A percentile compares a stretch with the other conserved stretches of the same genome.
phyloP scores from a whole-genome alignment of 106 monocot species.

The Dioscorea zingiberensis region DNA sequence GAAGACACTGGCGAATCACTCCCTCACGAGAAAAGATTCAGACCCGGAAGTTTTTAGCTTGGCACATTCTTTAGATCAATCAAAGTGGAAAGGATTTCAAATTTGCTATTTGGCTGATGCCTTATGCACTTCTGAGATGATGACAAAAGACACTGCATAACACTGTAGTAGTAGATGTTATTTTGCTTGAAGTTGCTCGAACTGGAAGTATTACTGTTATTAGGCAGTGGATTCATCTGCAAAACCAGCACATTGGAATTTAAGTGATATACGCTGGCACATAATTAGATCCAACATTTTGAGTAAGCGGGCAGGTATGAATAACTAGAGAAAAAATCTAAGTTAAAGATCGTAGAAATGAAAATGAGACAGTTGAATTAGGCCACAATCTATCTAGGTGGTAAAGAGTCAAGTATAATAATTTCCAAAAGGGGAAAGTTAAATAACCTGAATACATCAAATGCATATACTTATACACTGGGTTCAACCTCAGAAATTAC shows the following conservation, averaged over 20 bases:
- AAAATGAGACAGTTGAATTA: no score
- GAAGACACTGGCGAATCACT: slow-evolving; percentile 84
- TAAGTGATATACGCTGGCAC: no score
- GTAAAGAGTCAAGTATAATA: no score
- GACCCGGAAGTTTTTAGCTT: slow-evolving; percentile 79
- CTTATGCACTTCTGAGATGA: slow-evolving; percentile 23
- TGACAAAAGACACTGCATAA: slow-evolving; percentile 11
- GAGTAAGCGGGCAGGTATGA: no score
- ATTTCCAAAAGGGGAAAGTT: no score
- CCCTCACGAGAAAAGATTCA: slow-evolving; percentile 69
- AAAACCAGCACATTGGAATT: background rate
- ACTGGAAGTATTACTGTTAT: slow-evolving; percentile 16
- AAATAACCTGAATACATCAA: no score
- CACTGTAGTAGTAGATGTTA: background rate
- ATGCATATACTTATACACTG: no score
- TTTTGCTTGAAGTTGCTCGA: slow-evolving; percentile 23
- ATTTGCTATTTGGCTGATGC: slow-evolving; percentile 4
- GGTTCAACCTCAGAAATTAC: no score
- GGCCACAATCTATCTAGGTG: no score
- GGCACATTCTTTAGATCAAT: slow-evolving; percentile 66
- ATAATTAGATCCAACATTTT: no score
- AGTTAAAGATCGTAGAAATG: no score
- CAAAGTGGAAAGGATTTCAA: slow-evolving; percentile 63
- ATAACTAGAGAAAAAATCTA: no score
- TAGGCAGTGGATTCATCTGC: slow-evolving; percentile 12